Percentiles rank a stretch among this genome's conserved stretches.
Conservation (phyloP, 805 yeast genomes). For the Cyberlindnera mrakii region DNA sequence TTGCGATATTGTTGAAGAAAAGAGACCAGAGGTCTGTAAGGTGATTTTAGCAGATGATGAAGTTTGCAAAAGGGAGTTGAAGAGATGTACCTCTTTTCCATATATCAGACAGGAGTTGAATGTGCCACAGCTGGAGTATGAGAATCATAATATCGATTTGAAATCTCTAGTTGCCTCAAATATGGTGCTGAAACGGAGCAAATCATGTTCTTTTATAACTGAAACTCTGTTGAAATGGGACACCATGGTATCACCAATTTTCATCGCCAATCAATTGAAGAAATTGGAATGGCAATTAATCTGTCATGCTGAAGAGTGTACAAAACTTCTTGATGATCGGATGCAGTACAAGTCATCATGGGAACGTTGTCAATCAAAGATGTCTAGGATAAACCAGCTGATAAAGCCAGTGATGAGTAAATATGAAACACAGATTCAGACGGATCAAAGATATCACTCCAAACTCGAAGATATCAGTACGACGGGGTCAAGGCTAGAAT, state of each 20-base stretch:
- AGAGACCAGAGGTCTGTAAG: background rate
- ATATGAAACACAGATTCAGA: constrained; percentile 18
- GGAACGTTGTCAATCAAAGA: constrained; percentile 1
- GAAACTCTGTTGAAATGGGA: constrained; percentile 10
- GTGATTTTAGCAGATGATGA: constrained; percentile 10
- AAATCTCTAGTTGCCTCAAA: constrained; percentile 1
- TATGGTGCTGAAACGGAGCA: constrained; percentile 24
- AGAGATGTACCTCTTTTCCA: constrained; percentile 36
- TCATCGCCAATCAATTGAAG: constrained; percentile 9
- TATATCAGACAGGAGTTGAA: constrained; percentile 28
- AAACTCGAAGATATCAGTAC: constrained; percentile 47
- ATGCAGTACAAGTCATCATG: background rate
- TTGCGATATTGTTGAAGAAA: background rate
- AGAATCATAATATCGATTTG: constrained; percentile 16
- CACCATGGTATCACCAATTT: constrained; percentile 6
- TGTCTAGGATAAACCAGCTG: constrained; percentile 9
- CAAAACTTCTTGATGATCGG: constrained; percentile 1
- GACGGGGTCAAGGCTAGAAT: constrained; percentile 53
- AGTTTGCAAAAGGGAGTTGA: constrained; percentile 5
- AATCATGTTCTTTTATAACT: constrained; percentile 32
- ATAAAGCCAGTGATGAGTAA: constrained; percentile 14
- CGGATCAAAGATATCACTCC: constrained; percentile 27
- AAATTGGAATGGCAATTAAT: constrained; percentile 2
- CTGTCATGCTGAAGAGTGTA: background rate
- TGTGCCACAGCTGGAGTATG: constrained; percentile 20